Evolutionary conservation across 2,329 filamentous ascomycete genomes (phyloP), one percentile per base, ranked within the genome.

Genomic region (Penicillium sp.): DNA sequence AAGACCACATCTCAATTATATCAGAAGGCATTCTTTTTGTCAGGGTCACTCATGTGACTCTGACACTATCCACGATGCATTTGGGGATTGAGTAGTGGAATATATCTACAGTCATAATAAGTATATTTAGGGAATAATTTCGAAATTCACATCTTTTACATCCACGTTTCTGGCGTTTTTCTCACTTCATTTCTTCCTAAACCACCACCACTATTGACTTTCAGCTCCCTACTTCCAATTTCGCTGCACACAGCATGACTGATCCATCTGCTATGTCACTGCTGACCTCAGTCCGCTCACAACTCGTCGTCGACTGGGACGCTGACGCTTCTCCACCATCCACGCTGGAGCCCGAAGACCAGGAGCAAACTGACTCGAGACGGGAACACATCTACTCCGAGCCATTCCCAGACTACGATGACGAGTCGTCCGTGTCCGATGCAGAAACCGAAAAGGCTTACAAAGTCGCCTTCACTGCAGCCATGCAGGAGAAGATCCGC

Each of bases 1-100:
- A 65, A 55, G 62, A 55, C 67, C 68, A 66, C 63, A 46, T 53
- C 62, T 67, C 59, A 56, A 73, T 70, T 66, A 44, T 11, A 53
- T 50, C 57, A 53, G 41, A 52, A 58, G 16, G 55, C 55, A 47
- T 39, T 19, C n/a, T 39, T 33, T 33, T 16, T 33, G 31, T 33
- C 14, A 16, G 31, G 13, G 31, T 33, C 13, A 33, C 31, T 16
- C 31, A 33, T 33, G 31, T 16, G 31, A 33, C 31, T 33, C 31
- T 16, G 31, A 33, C 31, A 33, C 14, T 45, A 53, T 48, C 62
- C 65, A 67, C 63, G 68, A 52, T 63, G 53, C 64, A 73, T 72
- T 62, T 60, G 68, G 66, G 52, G 59, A 45, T 47, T 39, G 33
- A 50, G 29, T 22, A 14, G 37, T 63, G 66, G 71, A 66, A 73